phyloP scores from a whole-genome alignment of 345 rosid genomes.

The Eucalyptus regnans region DNA sequence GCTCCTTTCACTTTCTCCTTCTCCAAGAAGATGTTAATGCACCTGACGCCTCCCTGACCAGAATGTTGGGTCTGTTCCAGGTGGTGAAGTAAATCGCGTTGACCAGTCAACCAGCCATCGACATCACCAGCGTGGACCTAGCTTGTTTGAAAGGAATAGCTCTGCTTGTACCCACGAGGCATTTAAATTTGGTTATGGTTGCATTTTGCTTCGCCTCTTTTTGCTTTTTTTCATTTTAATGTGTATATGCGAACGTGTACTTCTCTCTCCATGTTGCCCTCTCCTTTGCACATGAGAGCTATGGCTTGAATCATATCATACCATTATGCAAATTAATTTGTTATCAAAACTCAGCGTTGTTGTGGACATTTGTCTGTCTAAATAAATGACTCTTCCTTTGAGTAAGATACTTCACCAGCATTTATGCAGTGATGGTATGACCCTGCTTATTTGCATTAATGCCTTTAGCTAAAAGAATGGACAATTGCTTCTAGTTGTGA shows the following conservation, averaged over 20 bases:
- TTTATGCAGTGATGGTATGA: not conserved
- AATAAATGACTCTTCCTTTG: too few species aligned
- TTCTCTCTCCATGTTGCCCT: not conserved
- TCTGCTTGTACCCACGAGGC: slow-evolving; percentile 41
- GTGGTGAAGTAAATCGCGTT: not conserved
- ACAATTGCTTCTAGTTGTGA: not conserved
- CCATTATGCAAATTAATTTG: not conserved
- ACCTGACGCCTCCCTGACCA: not conserved
- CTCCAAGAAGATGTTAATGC: not conserved
- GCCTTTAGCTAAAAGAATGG: not conserved
- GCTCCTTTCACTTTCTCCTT: too few species aligned
- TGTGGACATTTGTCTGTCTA: not conserved
- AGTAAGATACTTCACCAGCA: not conserved
- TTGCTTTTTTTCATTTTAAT: not conserved
- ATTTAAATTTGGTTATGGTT: not conserved
- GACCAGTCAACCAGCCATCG: not conserved
- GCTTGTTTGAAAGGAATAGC: slow-evolving; percentile 40
- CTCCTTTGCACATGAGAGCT: too few species aligned
- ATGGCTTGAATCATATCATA: too few species aligned
- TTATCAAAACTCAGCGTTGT: not conserved
- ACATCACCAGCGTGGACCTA: slow-evolving; percentile 1
- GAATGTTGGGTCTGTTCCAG: not conserved
- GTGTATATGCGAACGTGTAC: not conserved
- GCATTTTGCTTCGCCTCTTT: not conserved
- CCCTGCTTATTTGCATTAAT: not conserved